Conservation (phyloP, 805 yeast species). For the Blastobotrys americana region DNA sequence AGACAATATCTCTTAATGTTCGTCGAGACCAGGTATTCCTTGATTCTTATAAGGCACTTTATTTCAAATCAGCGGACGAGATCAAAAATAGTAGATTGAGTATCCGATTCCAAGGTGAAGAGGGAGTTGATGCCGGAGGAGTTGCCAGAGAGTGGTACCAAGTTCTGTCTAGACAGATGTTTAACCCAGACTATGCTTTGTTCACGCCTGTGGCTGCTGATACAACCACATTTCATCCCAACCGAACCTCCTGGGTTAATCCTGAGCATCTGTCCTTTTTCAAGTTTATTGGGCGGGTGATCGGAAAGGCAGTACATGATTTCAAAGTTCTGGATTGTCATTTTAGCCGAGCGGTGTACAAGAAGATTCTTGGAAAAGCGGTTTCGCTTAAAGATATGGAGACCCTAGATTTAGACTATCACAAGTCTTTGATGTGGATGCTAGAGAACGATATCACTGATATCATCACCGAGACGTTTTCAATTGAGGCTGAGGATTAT, state of each 20-base stretch:
- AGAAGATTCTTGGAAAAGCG: conserved; percentile 67
- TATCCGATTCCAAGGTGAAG: conserved; percentile 83
- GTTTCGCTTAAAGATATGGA: conserved; percentile 93
- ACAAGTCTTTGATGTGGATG: conserved; percentile 92
- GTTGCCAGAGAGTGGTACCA: conserved; percentile 97
- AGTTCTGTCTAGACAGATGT: conserved; percentile 87
- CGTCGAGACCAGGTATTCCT: conserved; percentile 86
- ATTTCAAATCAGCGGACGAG: conserved; percentile 69
- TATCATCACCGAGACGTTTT: conserved; percentile 87
- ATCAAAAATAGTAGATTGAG: conserved; percentile 67
- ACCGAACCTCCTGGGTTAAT: conserved; percentile 82
- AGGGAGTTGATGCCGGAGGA: conserved; percentile 98
- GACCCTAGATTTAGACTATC: conserved; percentile 83
- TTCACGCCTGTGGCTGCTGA: conserved; percentile 89
- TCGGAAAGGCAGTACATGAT: conserved; percentile 91
- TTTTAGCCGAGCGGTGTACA: conserved; percentile 91
- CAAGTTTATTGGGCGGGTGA: conserved; percentile 87
- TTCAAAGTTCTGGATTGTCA: conserved; percentile 84
- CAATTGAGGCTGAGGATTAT: conserved; percentile 87
- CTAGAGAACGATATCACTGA: conserved; percentile 94
- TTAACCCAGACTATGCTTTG: conserved; percentile 89
- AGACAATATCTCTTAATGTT: conserved; percentile 53
- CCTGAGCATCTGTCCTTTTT: conserved; percentile 91
- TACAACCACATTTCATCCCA: conserved; percentile 91
- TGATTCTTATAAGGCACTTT: conserved; percentile 78